Evolutionary conservation across 768 basidiomycete genomes (phyloP).

Genomic region (Phanerochaete carnosa): DNA sequence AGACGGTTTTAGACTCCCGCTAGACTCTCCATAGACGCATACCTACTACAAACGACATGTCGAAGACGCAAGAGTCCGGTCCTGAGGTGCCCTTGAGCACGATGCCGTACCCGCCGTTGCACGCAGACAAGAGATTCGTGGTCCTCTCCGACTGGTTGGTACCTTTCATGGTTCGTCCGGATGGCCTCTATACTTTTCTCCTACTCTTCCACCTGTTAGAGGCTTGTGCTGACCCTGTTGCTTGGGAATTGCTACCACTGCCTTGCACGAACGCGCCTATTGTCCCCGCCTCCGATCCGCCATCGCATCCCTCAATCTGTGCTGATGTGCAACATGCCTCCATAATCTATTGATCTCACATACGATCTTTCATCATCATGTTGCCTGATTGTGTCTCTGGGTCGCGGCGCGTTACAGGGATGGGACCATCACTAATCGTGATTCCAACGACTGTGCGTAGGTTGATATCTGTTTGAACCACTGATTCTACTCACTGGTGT

Average conservation of each 20-base stretch:
- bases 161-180: conserved; percentile 16
- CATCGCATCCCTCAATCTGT: too few species aligned
- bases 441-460: conserved; percentile 86
- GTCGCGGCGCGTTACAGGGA: conserved; percentile 49
- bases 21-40: not conserved
- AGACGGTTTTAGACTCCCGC: not conserved
- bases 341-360: too few species aligned
- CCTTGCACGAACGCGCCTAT: too few species aligned
- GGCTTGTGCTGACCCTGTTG: too few species aligned
- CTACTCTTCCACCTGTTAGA: too few species aligned
- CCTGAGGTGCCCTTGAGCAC: conserved; percentile 51
- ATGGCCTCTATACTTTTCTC: not conserved
- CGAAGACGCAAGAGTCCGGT: not conserved
- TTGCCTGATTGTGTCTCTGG: not conserved
- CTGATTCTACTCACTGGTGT: not conserved
- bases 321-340: too few species aligned
- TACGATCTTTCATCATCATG: not conserved
- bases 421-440: conserved; percentile 89
- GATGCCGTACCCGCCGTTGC: conserved; percentile 77
- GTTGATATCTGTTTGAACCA: not conserved
- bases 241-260: too few species aligned
- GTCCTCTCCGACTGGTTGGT: conserved; percentile 89
- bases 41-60: not conserved
- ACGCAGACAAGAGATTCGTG: conserved; percentile 78
- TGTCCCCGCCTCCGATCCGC: too few species aligned